Conservation (phyloP, 371 early-diverging fungal genomes). For the Chytridium lagenaria region DNA sequence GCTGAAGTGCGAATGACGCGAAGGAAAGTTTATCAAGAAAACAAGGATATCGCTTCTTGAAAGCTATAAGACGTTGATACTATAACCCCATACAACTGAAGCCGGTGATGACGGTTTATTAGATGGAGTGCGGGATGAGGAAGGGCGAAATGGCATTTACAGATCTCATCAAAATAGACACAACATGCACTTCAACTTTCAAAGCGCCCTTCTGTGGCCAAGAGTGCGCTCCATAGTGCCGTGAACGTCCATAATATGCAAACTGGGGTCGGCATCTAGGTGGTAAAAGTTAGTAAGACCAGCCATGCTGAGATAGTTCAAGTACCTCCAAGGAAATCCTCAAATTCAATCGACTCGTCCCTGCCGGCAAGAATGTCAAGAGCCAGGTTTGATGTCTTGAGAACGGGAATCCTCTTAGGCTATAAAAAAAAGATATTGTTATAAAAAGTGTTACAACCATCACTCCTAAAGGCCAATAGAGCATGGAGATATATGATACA, state of each 20-base stretch:
- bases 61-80: too few species aligned
- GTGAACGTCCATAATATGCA: constrained; percentile 69
- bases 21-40: too few species aligned
- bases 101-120: too few species aligned
- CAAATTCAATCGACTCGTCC: constrained; percentile 87
- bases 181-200: too few species aligned
- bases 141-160: not conserved
- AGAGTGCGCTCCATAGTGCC: constrained; percentile 64
- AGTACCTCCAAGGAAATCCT: constrained; percentile 82
- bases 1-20: too few species aligned
- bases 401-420: constrained; percentile 55
- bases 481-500: not conserved
- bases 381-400: constrained; percentile 77
- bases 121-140: too few species aligned
- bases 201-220: constrained; percentile 8
- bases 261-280: constrained; percentile 55
- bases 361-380: constrained; percentile 86
- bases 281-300: not conserved
- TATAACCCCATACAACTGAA: too few species aligned
- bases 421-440: too few species aligned
- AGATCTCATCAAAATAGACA: not conserved
- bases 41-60: too few species aligned
- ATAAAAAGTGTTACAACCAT: not conserved
- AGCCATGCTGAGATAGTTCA: not conserved
- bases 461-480: not conserved